phyloP scores from a whole-genome alignment of 306 rosid genomes.

The Mimosa pudica region DNA sequence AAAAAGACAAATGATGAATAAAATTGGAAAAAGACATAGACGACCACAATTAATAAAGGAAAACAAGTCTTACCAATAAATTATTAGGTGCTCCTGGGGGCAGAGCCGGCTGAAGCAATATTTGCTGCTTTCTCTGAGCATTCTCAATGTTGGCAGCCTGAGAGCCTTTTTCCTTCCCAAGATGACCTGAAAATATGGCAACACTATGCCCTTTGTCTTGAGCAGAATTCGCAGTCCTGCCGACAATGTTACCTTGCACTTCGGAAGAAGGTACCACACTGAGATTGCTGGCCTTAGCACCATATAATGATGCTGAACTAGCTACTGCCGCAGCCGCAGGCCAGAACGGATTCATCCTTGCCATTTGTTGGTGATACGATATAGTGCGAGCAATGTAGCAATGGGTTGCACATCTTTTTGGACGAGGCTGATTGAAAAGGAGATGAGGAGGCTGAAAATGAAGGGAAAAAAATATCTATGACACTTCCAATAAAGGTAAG shows the following conservation, averaged over 20 bases:
- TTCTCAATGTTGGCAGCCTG: conserved; percentile 64
- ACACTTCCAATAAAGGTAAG: not conserved
- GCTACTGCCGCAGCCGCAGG: conserved; percentile 75
- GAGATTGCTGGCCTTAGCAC: conserved; percentile 68
- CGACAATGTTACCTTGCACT: conserved; percentile 56
- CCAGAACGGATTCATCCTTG: conserved; percentile 91
- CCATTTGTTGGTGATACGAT: conserved; percentile 71
- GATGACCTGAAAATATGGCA: conserved; percentile 60
- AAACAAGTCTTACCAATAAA: conserved; percentile 59
- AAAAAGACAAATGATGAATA: not conserved
- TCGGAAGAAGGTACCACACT: conserved; percentile 62
- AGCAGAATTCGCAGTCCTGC: conserved; percentile 51
- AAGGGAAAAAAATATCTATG: not conserved
- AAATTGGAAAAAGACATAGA: not conserved
- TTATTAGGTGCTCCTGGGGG: conserved; percentile 89
- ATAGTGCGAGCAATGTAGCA: conserved; percentile 89
- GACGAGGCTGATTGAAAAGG: conserved; percentile 80
- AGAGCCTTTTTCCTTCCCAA: conserved; percentile 69
- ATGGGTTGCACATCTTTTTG: conserved; percentile 91
- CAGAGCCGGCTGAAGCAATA: conserved; percentile 76
- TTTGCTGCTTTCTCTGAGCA: conserved; percentile 80
- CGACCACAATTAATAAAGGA: not conserved
- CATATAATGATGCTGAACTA: conserved; percentile 74
- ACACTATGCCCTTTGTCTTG: conserved; percentile 79
- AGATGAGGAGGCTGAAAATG: conserved; percentile 51